Conservation (phyloP, 2,329 filamentous ascomycete genomes). For the Neophaeococcomyces aloes region DNA sequence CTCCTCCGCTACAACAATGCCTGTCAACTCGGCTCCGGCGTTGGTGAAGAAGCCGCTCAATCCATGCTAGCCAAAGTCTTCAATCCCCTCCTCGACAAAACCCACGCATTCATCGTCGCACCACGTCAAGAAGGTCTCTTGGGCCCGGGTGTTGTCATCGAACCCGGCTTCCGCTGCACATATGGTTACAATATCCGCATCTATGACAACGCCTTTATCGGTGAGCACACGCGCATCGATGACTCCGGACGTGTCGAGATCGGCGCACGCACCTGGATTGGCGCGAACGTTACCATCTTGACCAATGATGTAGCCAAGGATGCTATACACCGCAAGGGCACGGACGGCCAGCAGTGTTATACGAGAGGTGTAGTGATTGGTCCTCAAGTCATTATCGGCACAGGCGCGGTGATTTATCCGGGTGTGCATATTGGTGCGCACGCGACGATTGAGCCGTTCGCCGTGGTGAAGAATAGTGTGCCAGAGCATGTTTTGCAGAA, state of each 20-base stretch:
- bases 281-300: constrained; percentile 77
- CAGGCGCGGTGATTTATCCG: constrained; percentile 48
- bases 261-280: constrained; percentile 58
- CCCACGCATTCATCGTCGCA: constrained; percentile 48
- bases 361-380: constrained; percentile 67
- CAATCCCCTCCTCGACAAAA: constrained; percentile 63
- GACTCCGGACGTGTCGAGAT: constrained; percentile 79
- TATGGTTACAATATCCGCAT: constrained; percentile 93
- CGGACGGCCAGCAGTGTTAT: constrained; percentile 54
- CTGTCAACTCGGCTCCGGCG: constrained; percentile 60
- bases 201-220: constrained; percentile 73
- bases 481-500: constrained; percentile 33
- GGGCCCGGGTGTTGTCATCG: constrained; percentile 66
- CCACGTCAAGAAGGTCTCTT: constrained; percentile 42
- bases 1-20: constrained; percentile 82
- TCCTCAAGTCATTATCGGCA: constrained; percentile 57
- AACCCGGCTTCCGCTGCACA: constrained; percentile 82
- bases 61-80: constrained; percentile 48
- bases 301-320: constrained; percentile 64
- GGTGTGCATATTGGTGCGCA: constrained; percentile 34
- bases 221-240: constrained; percentile 71
- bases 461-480: constrained; percentile 35
- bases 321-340: constrained; percentile 61
- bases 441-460: constrained; percentile 36
- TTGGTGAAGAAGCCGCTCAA: constrained; percentile 38